These are phyloP conservation scores for Holtermanniella nyarrowii DNA, from an alignment of 768 basidiomycete species.

Conservation along the genomic window DNA sequence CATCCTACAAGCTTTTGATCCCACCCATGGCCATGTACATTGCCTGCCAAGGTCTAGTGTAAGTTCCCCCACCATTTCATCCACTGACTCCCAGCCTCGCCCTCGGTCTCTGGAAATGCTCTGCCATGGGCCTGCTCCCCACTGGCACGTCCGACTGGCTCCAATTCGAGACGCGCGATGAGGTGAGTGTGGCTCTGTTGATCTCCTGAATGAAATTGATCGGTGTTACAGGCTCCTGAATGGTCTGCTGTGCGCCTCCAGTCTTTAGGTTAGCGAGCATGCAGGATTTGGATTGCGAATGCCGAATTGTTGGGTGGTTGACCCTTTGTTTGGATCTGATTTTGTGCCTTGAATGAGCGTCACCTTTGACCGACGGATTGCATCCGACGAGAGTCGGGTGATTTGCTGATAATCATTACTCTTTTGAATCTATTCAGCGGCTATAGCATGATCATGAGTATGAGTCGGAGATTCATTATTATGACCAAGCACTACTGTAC, in stretches of 20 bases:
- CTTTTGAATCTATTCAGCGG: too few relatives aligned
- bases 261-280: constrained; percentile 15
- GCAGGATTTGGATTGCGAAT: too few relatives aligned
- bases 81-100: constrained; percentile 54
- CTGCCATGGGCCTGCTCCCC: constrained; percentile 80
- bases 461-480: too few relatives aligned
- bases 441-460: too few relatives aligned
- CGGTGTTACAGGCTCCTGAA: constrained; percentile 25
- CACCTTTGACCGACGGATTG: too few relatives aligned
- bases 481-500: too few relatives aligned
- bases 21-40: constrained; percentile 33
- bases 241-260: constrained; percentile 33
- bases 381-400: too few relatives aligned
- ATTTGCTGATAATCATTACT: too few relatives aligned
- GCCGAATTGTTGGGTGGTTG: too few relatives aligned
- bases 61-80: constrained; percentile 8
- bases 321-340: too few relatives aligned
- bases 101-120: constrained; percentile 87
- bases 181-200: constrained; percentile 46
- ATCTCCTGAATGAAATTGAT: neutral
- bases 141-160: constrained; percentile 90
- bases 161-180: constrained; percentile 73
- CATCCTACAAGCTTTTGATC: constrained; percentile 17
- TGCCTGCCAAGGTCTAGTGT: constrained; percentile 38
- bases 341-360: too few relatives aligned